Evolutionary conservation across 164 flowering plant genomes (phyloP).

Genomic region (Nymphaea thermarum): DNA sequence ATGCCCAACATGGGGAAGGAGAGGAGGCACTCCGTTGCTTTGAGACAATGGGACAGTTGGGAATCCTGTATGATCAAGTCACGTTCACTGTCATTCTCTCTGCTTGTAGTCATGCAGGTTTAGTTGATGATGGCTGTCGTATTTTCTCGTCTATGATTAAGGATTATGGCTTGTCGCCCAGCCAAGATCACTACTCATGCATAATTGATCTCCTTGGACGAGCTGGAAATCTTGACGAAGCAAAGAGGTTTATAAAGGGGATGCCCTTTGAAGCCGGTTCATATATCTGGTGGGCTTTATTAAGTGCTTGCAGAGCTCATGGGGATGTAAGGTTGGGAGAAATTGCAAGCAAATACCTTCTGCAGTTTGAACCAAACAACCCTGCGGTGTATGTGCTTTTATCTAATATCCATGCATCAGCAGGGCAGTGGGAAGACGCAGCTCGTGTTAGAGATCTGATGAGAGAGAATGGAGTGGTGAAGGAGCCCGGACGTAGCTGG

Average conservation of each 20-base stretch:
- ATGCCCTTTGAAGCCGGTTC: slow-evolving; percentile 21
- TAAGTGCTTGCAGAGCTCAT: slow-evolving; percentile 58
- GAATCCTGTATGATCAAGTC: slow-evolving; percentile 33
- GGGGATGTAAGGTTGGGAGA: slow-evolving; percentile 46
- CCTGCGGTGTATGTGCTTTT: slow-evolving; percentile 42
- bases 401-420: slow-evolving; percentile 46
- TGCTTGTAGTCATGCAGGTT: slow-evolving; percentile 66
- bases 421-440: slow-evolving; percentile 59
- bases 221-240: slow-evolving; percentile 46
- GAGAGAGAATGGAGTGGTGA: slow-evolving; percentile 21
- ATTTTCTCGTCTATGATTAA: slow-evolving; percentile 46
- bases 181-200: slow-evolving; percentile 46
- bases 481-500: slow-evolving; percentile 56
- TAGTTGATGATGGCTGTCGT: slow-evolving; percentile 34
- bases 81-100: slow-evolving; percentile 54
- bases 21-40: slow-evolving; percentile 37
- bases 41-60: slow-evolving; percentile 23
- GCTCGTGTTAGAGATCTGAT: slow-evolving; percentile 29
- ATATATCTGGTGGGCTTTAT: slow-evolving; percentile 41
- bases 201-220: slow-evolving; percentile 48
- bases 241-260: slow-evolving; percentile 27
- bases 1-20: slow-evolving; percentile 57
- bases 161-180: slow-evolving; percentile 31
- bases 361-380: slow-evolving; percentile 31
- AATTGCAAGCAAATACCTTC: slow-evolving; percentile 33